Base-by-base conservation (phyloP, 2,329 filamentous ascomycete genomes). In the Nakataea oryzae region DNA sequence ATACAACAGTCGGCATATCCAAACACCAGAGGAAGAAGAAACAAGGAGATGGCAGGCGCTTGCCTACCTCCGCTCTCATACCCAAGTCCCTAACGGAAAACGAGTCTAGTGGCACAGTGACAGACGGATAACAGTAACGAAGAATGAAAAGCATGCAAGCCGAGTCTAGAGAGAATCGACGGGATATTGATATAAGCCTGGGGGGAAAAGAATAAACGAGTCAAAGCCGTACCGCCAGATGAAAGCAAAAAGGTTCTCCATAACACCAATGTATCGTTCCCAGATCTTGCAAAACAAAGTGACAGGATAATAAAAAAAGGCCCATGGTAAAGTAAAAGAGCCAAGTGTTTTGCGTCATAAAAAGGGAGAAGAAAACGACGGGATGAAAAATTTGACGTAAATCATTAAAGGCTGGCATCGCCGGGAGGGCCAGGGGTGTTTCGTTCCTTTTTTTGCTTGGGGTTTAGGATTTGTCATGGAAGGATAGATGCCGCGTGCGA, bases 381-480 rank as follows among this genome's bases (percentile, higher is more conserved):
- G 12, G 17, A 30, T 54, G 50, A 56, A 59, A 26, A 61, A 13
- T 24, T 56, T 7, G 56, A 26, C 12, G 26, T 26, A 28, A 57
- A 13, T 62, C 61, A 62, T 62, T 62, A 62, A 11, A 50, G 41
- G 41, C 21, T 50, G 41, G 41, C 21, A 50, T 50, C 21, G 21
- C 41, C 41, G 21, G 21, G 41, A n/a, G 41, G 21, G 21, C 41
- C 41, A 50, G 41, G 41, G 21, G 21, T 50, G 41, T 50, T 50
- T n/a, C 41, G 21, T 24, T 50, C 21, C 17, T 8, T 59, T 63
- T 63, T 47, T 59, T 59, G 26, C 30, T n/a, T 32, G 24, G 57
- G 41, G 41, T 5, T n/a, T 50, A n/a, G 26, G 27, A n/a, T n/a
- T n/a, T 47, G 47, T 26, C 32, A 17, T 28, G 58, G n/a, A 62